Evolutionary conservation across 2,329 filamentous ascomycete genomes (phyloP).

Genomic region (Penicillium paneum): DNA sequence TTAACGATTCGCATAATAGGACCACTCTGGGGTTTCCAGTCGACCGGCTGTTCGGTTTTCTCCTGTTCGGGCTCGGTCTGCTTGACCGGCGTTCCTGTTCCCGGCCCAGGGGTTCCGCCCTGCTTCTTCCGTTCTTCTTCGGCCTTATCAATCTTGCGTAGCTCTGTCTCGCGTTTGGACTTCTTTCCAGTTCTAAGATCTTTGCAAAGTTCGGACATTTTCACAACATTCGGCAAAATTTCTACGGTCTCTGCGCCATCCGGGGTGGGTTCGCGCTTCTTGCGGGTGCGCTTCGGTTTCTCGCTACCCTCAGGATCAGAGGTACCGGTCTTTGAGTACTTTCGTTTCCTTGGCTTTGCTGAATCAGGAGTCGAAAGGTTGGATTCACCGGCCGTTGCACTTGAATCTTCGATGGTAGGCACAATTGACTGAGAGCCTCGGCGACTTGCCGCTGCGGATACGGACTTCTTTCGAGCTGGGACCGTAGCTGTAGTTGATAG

Average conservation of each 20-base stretch:
- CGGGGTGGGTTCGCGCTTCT: conserved; percentile 43
- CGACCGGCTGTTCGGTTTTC: conserved; percentile 19
- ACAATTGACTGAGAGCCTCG: conserved; percentile 19
- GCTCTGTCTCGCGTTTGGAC: conserved; percentile 56
- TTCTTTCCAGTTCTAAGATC: conserved; percentile 54
- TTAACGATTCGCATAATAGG: conserved; percentile 55
- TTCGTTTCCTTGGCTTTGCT: conserved; percentile 26
- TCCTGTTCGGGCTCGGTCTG: conserved; percentile 24
- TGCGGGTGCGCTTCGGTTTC: conserved; percentile 29
- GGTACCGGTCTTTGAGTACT: conserved; percentile 23
- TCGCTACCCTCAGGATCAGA: conserved; percentile 22
- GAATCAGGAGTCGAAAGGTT: conserved; percentile 24
- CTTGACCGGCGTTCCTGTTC: conserved; percentile 26
- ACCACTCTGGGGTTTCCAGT: conserved; percentile 35
- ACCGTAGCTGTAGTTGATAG: conserved; percentile 11
- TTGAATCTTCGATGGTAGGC: conserved; percentile 18
- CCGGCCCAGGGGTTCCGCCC: conserved; percentile 29
- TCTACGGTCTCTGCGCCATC: conserved; percentile 48
- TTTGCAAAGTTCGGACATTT: conserved; percentile 58
- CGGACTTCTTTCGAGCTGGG: conserved; percentile 7
- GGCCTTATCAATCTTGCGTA: conserved; percentile 56
- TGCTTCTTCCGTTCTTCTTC: conserved; percentile 48
- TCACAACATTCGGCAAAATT: conserved; percentile 54
- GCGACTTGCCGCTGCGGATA: conserved; percentile 13
- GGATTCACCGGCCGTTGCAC: conserved; percentile 20